Conservation (phyloP, 2,329 filamentous ascomycete species). For the Scedosporium apiospermum region DNA sequence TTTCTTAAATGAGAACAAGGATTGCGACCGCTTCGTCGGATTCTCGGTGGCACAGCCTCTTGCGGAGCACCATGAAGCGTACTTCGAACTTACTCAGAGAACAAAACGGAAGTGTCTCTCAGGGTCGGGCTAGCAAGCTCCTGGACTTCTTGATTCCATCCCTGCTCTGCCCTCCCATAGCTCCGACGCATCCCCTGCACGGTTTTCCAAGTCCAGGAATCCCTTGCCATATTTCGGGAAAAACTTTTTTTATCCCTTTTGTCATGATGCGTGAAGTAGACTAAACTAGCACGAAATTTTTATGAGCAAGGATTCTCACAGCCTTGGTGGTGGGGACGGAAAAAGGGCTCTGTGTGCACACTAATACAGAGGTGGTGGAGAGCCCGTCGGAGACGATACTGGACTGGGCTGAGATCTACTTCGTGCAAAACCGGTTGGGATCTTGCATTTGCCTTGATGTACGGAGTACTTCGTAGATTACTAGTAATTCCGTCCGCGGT, state of each 20-base stretch:
- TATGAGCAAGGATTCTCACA: background rate
- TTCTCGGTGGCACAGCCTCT: too few relatives aligned
- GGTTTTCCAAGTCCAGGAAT: background rate
- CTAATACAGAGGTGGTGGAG: background rate
- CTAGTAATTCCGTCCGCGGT: background rate
- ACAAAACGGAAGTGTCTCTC: too few relatives aligned
- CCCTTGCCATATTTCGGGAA: background rate
- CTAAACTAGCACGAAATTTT: background rate
- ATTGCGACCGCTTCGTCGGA: too few relatives aligned
- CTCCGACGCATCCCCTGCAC: background rate
- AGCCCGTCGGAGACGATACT: background rate
- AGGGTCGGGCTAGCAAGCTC: too few relatives aligned
- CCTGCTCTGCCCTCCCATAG: too few relatives aligned
- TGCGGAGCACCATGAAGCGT: too few relatives aligned
- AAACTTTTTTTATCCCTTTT: background rate
- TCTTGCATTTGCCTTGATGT: background rate
- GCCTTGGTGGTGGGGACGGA: background rate
- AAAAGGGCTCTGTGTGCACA: background rate
- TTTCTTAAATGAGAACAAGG: too few relatives aligned
- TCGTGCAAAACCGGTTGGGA: background rate
- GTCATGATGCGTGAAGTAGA: too few relatives aligned
- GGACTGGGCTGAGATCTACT: background rate
- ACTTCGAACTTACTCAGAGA: too few relatives aligned
- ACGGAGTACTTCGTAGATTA: background rate
- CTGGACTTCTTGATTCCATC: too few relatives aligned